These are phyloP conservation scores for Rhizopogon sp. DNA, from an alignment of 768 basidiomycete species.

Conservation along the genomic window DNA sequence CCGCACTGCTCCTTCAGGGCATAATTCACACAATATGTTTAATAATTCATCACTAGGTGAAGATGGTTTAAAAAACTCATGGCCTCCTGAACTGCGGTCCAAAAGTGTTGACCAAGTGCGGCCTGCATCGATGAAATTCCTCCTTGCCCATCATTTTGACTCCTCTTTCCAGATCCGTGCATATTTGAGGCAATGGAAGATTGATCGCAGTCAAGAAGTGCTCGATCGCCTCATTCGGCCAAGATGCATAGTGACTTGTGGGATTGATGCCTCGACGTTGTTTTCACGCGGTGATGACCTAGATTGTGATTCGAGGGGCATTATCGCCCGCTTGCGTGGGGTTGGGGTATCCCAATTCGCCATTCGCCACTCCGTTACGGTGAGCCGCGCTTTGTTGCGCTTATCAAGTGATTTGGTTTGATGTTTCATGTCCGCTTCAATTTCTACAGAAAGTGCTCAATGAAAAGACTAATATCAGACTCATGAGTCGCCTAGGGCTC, in stretches of 20 bases:
- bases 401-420: conserved; percentile 11
- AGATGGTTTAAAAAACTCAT: conserved; percentile 36
- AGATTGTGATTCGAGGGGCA: conserved; percentile 16
- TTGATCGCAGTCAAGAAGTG: conserved; percentile 31
- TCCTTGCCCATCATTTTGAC: background rate
- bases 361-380: conserved; percentile 42
- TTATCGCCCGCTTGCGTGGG: conserved; percentile 32
- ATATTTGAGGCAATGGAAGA: conserved; percentile 35
- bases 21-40: background rate
- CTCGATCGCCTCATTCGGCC: conserved; percentile 38
- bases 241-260: conserved; percentile 39
- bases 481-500: conserved; percentile 34
- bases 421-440: conserved; percentile 13
- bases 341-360: conserved; percentile 30
- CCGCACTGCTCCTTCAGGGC: conserved; percentile 5
- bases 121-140: background rate
- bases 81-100: conserved; percentile 39
- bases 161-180: conserved; percentile 37
- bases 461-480: conserved; percentile 37
- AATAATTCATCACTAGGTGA: conserved; percentile 18
- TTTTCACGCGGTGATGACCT: conserved; percentile 33
- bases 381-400: conserved; percentile 16
- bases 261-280: conserved; percentile 45
- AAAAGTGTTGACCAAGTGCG: conserved; percentile 46
- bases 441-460: conserved; percentile 41